Evolutionary conservation across 257 asterid species (phyloP).

Genomic region (Solanum virginianum): DNA sequence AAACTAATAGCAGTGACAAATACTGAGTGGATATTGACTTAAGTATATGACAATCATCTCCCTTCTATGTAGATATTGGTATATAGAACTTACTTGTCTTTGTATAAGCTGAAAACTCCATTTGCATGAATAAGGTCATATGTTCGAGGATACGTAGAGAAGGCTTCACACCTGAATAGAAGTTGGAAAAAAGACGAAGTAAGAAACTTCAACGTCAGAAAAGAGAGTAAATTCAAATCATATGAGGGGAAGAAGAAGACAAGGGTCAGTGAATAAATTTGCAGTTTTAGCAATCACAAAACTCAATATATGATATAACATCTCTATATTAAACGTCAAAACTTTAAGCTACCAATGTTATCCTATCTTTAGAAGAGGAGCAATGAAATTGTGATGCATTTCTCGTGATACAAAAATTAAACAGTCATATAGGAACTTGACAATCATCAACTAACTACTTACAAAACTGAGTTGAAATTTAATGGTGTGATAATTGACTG

Average conservation of each 20-base stretch:
- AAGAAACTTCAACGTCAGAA: background rate
- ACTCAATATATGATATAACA: background rate
- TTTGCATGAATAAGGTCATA: constrained; percentile 34
- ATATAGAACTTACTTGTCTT: constrained; percentile 20
- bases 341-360: background rate
- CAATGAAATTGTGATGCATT: background rate
- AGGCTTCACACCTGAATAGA: constrained; percentile 31
- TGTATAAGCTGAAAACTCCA: constrained; percentile 27
- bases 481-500: background rate
- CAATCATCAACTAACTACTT: background rate
- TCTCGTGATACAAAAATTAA: background rate
- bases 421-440: background rate
- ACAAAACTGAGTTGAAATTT: background rate
- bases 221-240: background rate
- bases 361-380: background rate
- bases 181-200: background rate
- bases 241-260: background rate
- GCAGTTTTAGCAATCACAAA: background rate
- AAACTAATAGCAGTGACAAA: background rate
- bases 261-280: background rate
- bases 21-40: background rate
- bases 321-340: background rate
- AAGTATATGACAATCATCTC: background rate
- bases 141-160: constrained; percentile 35
- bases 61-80: background rate